Percentiles rank a stretch among this genome's conserved stretches.
phyloP scores from a whole-genome alignment of 805 yeast species.

The Candida arabinofermentans region DNA sequence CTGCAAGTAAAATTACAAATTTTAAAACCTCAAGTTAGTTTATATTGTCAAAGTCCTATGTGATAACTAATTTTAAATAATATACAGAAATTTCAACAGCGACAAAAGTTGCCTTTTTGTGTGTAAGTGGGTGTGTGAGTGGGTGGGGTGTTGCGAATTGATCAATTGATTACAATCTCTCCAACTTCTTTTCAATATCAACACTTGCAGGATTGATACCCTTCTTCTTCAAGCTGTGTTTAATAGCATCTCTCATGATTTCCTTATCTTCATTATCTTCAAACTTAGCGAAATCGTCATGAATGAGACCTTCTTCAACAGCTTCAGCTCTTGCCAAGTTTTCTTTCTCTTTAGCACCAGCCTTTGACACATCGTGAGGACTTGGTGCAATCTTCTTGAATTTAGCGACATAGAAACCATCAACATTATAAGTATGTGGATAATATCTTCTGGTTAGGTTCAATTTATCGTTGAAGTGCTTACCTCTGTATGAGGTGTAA shows the following conservation, averaged over 20 bases:
- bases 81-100: slow-evolving; percentile 1
- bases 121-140: no score
- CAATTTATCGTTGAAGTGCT: slow-evolving; percentile 74
- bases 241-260: slow-evolving; percentile 65
- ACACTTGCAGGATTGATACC: slow-evolving; percentile 64
- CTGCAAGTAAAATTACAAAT: no score
- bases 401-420: slow-evolving; percentile 97
- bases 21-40: no score
- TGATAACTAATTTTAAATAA: slow-evolving; percentile 2
- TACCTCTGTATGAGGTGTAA: slow-evolving; percentile 89
- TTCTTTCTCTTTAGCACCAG: slow-evolving; percentile 87
- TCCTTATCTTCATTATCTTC: slow-evolving; percentile 72
- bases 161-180: no score
- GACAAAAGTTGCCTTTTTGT: background rate
- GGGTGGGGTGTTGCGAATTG: no score
- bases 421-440: slow-evolving; percentile 98
- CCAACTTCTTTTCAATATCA: slow-evolving; percentile 25
- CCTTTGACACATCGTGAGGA: slow-evolving; percentile 78
- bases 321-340: slow-evolving; percentile 75
- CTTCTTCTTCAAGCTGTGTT: slow-evolving; percentile 59
- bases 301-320: slow-evolving; percentile 70
- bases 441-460: slow-evolving; percentile 89
- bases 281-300: slow-evolving; percentile 82
- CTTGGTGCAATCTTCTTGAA: slow-evolving; percentile 87
- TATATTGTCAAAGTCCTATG: no score